phyloP scores from a whole-genome alignment of 805 yeast species.

The Starmerella gropengiesseri region DNA sequence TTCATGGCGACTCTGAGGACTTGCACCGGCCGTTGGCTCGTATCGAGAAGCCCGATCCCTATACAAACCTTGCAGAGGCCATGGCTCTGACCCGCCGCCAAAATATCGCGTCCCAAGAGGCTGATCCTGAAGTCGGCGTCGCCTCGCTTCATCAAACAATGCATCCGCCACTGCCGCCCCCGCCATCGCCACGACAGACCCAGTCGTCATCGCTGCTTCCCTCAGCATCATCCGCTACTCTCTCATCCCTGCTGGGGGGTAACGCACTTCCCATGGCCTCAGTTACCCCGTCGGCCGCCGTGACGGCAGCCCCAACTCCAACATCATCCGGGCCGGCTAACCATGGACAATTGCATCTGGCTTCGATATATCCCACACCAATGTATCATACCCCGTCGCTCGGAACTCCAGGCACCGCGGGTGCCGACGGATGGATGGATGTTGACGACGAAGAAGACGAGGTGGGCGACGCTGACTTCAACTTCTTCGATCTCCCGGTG shows the following conservation, averaged over 20 bases:
- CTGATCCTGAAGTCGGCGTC: slow-evolving; percentile 2
- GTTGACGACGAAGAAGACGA: slow-evolving; percentile 23
- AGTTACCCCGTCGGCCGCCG: slow-evolving; percentile 9
- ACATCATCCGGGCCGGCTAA: background rate
- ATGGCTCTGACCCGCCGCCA: slow-evolving; percentile 14
- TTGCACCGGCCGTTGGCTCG: slow-evolving; percentile 10
- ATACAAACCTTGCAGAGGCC: slow-evolving; percentile 13
- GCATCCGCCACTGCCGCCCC: slow-evolving; percentile 18
- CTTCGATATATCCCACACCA: slow-evolving; percentile 14
- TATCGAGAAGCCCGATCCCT: slow-evolving; percentile 16
- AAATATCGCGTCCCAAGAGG: background rate
- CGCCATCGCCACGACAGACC: slow-evolving; percentile 17
- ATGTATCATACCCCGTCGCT: slow-evolving; percentile 16
- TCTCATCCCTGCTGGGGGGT: background rate
- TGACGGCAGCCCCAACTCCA: slow-evolving; percentile 7
- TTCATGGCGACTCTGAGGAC: background rate
- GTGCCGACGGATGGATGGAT: slow-evolving; percentile 14
- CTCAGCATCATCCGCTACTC: background rate
- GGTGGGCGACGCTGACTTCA: slow-evolving; percentile 35
- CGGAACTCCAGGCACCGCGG: slow-evolving; percentile 6
- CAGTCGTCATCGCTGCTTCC: background rate
- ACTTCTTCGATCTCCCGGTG: slow-evolving; percentile 29
- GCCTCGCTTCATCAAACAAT: slow-evolving; percentile 7
- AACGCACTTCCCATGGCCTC: background rate
- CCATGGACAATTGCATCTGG: background rate